Conservation (phyloP, 805 yeast species). For the Metschnikowia kofuensis region DNA sequence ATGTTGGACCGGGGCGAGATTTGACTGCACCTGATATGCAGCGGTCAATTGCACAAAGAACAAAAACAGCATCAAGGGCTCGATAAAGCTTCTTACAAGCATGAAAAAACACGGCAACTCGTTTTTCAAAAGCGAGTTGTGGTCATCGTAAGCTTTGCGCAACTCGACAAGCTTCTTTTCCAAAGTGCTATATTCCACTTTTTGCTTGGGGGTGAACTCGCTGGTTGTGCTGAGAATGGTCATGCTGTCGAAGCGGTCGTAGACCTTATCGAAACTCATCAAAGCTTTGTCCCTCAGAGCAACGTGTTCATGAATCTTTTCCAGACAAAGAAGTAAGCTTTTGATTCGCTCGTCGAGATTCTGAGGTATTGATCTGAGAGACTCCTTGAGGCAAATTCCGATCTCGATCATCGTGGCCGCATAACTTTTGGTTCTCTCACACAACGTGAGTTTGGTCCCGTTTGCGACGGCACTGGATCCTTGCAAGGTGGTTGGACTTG, state of each 20-base stretch:
- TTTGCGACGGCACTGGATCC: not conserved
- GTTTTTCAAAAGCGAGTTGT: conserved; percentile 38
- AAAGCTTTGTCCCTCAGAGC: conserved; percentile 31
- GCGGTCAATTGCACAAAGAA: conserved; percentile 39
- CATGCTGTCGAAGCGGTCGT: conserved; percentile 26
- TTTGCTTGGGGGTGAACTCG: conserved; percentile 28
- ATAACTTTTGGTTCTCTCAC: conserved; percentile 22
- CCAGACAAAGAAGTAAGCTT: conserved; percentile 16
- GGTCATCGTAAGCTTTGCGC: conserved; percentile 28
- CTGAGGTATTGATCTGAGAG: conserved; percentile 7
- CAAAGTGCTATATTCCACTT: conserved; percentile 22
- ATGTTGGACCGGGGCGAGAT: conserved; percentile 19
- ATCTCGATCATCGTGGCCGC: conserved; percentile 17
- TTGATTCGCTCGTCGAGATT: conserved; percentile 15
- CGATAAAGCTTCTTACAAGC: conserved; percentile 27
- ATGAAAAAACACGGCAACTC: conserved; percentile 47
- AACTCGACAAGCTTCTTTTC: conserved; percentile 25
- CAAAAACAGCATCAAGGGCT: conserved; percentile 29
- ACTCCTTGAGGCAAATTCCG: conserved; percentile 10
- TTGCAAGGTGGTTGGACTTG: conserved; percentile 4
- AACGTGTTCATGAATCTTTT: conserved; percentile 25
- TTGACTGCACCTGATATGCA: conserved; percentile 26
- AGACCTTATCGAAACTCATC: conserved; percentile 36
- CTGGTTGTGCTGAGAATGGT: conserved; percentile 35
- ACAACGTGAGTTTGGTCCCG: conserved; percentile 8